Percentiles rank a stretch among this genome's conserved stretches.
Evolutionary conservation across 176 grass and related monocot genomes (phyloP).

Genomic region (Oryza officinalis): DNA sequence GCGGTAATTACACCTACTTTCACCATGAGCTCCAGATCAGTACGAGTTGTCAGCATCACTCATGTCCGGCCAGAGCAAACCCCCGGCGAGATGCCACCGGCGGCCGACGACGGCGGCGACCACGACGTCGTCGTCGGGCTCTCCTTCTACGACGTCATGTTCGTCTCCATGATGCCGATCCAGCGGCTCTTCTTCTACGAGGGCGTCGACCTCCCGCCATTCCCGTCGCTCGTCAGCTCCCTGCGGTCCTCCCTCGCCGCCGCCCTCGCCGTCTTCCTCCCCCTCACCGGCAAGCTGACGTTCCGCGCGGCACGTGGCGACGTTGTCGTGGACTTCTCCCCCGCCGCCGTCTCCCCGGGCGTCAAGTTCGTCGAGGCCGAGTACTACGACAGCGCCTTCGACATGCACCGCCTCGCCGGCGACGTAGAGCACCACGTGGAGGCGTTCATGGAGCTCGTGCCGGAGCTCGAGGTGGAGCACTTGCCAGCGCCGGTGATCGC

Average conservation of each 20-base stretch:
- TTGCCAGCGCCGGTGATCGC: constrained; percentile 40
- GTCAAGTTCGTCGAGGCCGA: constrained; percentile 51
- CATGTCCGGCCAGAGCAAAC: constrained; percentile 7
- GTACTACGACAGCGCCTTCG: background rate
- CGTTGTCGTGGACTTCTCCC: constrained; percentile 44
- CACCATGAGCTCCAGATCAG: constrained; percentile 2
- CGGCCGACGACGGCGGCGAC: background rate
- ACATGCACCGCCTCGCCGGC: constrained; percentile 22
- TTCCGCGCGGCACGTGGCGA: background rate
- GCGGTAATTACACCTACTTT: no score
- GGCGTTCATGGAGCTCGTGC: constrained; percentile 51
- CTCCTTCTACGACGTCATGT: background rate
- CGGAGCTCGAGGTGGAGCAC: background rate
- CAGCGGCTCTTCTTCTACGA: constrained; percentile 45
- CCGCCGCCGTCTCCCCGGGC: background rate
- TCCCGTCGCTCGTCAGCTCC: background rate
- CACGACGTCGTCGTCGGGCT: background rate
- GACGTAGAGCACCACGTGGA: constrained; percentile 41
- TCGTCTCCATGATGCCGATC: background rate
- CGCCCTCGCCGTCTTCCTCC: constrained; percentile 27
- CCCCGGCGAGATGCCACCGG: background rate
- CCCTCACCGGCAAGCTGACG: constrained; percentile 12
- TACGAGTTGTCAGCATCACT: background rate
- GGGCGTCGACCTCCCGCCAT: constrained; percentile 1
- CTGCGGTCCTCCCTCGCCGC: constrained; percentile 26